Evolutionary conservation across 257 asterid genomes (phyloP).

Genomic region (Solanum pinnatisectum): DNA sequence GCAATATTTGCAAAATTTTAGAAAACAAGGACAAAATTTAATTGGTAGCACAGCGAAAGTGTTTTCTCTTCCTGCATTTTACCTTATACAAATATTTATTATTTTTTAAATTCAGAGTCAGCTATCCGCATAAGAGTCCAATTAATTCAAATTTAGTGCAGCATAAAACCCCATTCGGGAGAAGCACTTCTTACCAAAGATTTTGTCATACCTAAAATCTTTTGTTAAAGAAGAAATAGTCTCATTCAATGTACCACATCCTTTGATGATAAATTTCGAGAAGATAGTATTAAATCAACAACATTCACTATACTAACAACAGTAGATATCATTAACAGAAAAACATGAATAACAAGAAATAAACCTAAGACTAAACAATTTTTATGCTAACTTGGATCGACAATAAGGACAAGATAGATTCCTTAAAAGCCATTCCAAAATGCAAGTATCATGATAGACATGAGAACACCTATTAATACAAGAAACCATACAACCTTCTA

Average conservation of each 20-base stretch:
- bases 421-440: neutral
- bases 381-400: neutral
- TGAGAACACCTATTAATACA: neutral
- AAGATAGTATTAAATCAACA: too few relatives aligned
- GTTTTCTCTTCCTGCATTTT: too few relatives aligned
- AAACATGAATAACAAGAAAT: too few relatives aligned
- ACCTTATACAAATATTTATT: too few relatives aligned
- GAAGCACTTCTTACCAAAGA: too few relatives aligned
- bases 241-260: neutral
- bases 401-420: neutral
- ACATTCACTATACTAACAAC: neutral
- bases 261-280: too few relatives aligned
- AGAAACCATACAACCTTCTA: neutral
- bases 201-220: too few relatives aligned
- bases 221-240: too few relatives aligned
- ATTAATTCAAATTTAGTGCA: neutral
- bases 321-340: too few relatives aligned
- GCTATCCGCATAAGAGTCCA: too few relatives aligned
- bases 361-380: neutral
- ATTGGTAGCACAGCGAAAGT: neutral
- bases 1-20: neutral
- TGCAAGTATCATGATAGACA: neutral
- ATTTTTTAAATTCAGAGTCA: too few relatives aligned
- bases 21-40: neutral
- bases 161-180: neutral